These are phyloP conservation scores for Gossypium schwendimanii DNA, from an alignment of 441 rosid species.

Conservation along the genomic window DNA sequence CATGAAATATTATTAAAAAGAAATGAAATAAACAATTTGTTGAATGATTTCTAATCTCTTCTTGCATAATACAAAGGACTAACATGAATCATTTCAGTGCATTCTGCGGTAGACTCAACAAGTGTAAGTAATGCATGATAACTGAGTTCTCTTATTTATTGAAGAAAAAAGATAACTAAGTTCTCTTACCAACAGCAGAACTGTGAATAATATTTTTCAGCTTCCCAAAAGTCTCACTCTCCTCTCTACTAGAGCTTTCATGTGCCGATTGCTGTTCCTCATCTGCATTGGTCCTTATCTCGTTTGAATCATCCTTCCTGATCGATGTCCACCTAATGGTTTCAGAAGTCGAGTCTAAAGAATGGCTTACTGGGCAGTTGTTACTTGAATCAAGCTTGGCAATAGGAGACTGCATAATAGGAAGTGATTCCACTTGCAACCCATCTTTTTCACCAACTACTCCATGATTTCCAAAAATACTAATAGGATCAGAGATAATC, in stretches of 20 bases:
- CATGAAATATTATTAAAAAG: not conserved
- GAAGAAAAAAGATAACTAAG: not conserved
- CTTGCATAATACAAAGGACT: not conserved
- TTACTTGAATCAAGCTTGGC: slow-evolving; percentile 24
- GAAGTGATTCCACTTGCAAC: slow-evolving; percentile 58
- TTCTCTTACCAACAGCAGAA: slow-evolving; percentile 56
- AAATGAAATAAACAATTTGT: not conserved
- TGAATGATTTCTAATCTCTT: not conserved
- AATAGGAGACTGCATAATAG: slow-evolving; percentile 38
- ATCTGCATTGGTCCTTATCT: slow-evolving; percentile 24
- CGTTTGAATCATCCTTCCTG: slow-evolving; percentile 28
- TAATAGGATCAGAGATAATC: slow-evolving; percentile 41
- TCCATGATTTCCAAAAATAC: slow-evolving; percentile 31
- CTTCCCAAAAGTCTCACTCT: slow-evolving; percentile 23
- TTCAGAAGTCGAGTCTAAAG: slow-evolving; percentile 47
- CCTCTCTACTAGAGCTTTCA: slow-evolving; percentile 23
- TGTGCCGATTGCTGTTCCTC: slow-evolving; percentile 22
- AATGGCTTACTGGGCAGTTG: slow-evolving; percentile 47
- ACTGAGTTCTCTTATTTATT: slow-evolving; percentile 28
- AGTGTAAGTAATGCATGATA: not conserved
- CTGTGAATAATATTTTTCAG: slow-evolving; percentile 26
- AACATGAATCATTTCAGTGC: not conserved
- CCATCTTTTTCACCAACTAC: slow-evolving; percentile 27
- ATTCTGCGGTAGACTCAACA: slow-evolving; percentile 8
- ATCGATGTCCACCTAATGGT: slow-evolving; percentile 30